Evolutionary conservation across 106 monocot genomes (phyloP).

Genomic region (Ottelia alismoides): DNA sequence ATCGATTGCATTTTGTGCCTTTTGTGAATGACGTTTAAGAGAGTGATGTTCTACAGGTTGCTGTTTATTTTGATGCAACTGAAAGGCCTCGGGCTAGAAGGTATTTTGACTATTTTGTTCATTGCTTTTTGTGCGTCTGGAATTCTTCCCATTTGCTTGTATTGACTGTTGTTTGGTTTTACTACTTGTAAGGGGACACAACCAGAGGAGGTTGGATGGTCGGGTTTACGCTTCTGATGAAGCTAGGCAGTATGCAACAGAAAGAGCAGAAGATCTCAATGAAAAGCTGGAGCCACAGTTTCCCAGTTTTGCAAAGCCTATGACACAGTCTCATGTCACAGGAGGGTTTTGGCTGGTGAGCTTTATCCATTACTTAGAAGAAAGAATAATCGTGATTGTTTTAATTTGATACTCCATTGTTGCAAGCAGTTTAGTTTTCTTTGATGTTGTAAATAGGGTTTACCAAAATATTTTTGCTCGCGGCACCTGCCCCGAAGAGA

Average conservation of each 20-base stretch:
- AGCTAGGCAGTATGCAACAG: constrained; percentile 42
- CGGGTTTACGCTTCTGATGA: constrained; percentile 71
- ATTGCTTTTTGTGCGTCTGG: too few relatives aligned
- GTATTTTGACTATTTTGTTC: too few relatives aligned
- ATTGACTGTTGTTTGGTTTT: neutral
- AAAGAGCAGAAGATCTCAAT: constrained; percentile 39
- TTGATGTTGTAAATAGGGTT: constrained; percentile 31
- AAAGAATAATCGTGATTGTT: too few relatives aligned
- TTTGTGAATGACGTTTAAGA: too few relatives aligned
- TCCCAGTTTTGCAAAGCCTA: constrained; percentile 69
- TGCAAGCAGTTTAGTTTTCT: neutral
- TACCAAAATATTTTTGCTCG: constrained; percentile 43
- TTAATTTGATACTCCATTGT: neutral
- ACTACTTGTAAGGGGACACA: constrained; percentile 6
- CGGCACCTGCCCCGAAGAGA: constrained; percentile 41
- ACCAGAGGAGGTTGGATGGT: constrained; percentile 14
- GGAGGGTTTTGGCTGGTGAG: constrained; percentile 93
- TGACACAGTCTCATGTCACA: constrained; percentile 78
- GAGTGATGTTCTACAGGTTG: too few relatives aligned
- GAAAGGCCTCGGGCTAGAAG: too few relatives aligned
- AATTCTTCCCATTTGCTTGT: neutral
- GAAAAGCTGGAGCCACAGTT: constrained; percentile 20
- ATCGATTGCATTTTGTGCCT: too few relatives aligned
- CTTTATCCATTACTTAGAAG: too few relatives aligned
- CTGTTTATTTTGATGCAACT: too few relatives aligned